Conservation (phyloP, 2,329 filamentous ascomycete genomes). For the Xylariaceae sp. region DNA sequence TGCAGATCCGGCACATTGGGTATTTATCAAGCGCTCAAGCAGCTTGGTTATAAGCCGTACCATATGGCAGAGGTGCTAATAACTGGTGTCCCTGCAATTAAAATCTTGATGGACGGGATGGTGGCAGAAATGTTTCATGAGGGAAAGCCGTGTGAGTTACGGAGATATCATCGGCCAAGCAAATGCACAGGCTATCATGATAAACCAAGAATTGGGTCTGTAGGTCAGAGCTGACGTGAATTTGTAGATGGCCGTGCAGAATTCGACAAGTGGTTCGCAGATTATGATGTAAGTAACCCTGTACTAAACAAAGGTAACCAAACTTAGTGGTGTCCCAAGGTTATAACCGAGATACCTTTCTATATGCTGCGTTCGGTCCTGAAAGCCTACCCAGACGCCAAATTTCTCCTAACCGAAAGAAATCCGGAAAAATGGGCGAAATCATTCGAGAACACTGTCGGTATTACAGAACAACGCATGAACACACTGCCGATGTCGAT, state of each 20-base stretch:
- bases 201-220: neutral
- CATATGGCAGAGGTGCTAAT: constrained; percentile 43
- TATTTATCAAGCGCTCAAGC: constrained; percentile 43
- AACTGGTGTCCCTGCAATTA: constrained; percentile 30
- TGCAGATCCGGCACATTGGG: constrained; percentile 45
- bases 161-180: neutral
- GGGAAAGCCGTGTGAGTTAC: constrained; percentile 37
- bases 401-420: constrained; percentile 46
- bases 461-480: constrained; percentile 5
- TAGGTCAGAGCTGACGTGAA: neutral
- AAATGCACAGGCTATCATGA: no score
- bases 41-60: constrained; percentile 45
- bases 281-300: constrained; percentile 43
- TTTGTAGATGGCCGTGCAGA: constrained; percentile 41
- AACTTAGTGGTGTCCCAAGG: constrained; percentile 17
- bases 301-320: neutral
- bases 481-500: constrained; percentile 35
- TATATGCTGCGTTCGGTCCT: constrained; percentile 41
- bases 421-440: constrained; percentile 43
- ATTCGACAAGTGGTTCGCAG: constrained; percentile 49
- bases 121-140: constrained; percentile 36
- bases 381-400: constrained; percentile 43
- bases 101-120: constrained; percentile 41
- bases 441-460: constrained; percentile 40
- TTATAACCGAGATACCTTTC: constrained; percentile 41